Evolutionary conservation across 768 basidiomycete species (phyloP), one percentile per base, ranked within the genome.

Genomic region (Auricularia heimuer): DNA sequence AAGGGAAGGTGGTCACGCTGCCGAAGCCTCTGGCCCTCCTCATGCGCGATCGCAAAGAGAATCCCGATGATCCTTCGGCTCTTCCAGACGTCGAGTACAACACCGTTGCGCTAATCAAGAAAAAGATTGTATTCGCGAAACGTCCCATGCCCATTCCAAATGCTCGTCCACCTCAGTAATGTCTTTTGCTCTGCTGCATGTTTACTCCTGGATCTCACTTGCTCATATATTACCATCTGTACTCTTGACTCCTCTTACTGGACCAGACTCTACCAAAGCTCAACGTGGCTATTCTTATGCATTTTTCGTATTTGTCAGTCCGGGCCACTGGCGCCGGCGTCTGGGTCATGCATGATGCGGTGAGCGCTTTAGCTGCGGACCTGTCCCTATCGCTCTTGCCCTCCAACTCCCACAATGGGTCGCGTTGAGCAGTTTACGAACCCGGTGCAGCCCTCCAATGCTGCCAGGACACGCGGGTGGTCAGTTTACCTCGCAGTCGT

Each of bases 11-110:
- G 66, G 80, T 84, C 39, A 79, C 75, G 56, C 80, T 98, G 6
- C 76, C 87, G 2, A 95, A 92, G 72, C 93, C 94, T 0, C 80
- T 92, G 35, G 95, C 90, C 2, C 83, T 97, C 51, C 80, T 97
- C 36, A 78, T 82, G 66, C 64, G 64, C 12, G 29, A 74, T 64
- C 18, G 54, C 62, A 4, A 70, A 8, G 67, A 63, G 2, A 72
- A 69, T 45, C 65, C 64, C n/a, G 67, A 68, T 7, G 61, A 60
- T 4, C 76, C 63, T 36, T 71, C 73, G 51, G 63, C 65, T 62
- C 56, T 61, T 62, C 6, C 45, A 62, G 54, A 63, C 62, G 62
- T 67, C 75, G 42, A 77, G 54, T 92, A 89, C 86, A 79, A 84
- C 54, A 77, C 90, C 34, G 73, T 83, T 10, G 88, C 88, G 2